Base-by-base conservation (phyloP, 2,329 filamentous ascomycete genomes). In the Aspergillus fijiensis region DNA sequence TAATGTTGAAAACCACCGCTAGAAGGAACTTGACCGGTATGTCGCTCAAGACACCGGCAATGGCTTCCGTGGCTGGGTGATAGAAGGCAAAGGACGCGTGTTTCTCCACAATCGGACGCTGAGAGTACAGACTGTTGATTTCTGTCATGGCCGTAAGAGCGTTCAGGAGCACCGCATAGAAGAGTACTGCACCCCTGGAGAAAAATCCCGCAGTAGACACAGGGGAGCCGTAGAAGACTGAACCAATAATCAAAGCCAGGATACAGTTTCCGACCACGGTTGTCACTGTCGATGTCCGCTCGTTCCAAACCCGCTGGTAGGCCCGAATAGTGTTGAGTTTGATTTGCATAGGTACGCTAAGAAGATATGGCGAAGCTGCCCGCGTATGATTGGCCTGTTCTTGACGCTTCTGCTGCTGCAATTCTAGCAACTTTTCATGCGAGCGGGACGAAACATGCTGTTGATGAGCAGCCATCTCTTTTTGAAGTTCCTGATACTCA, bases 111-210 rank as follows among this genome's bases (percentile, higher is more conserved):
- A 71, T 66, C 11, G 61, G 60, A 2, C 63, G 65, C 58, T 70
- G 67, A 1, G 63, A 62, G 35, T 70, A 63, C 3, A 72, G 62
- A 70, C 85, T 89, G 64, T 68, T 69, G 48, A 73, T 70, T 61
- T 73, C 70, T 10, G 63, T 60, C 61, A 73, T 72, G 1, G 70
- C 68, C 1, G 87, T 83, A 65, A 95, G 92, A 49, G 90, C 91
- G 74, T 94, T 96, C 81, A 94, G 87, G 58, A 96, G 81, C 70
- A 92, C 87, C 62, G 91, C 90, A 70, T 95, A 95, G 84, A 96
- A 96, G 53, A 96, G 80, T 6, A 94, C 82, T 33, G 89, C 87
- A 60, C 89, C 90, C 60, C 91, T 87, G 67, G 85, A 82, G 77
- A 87, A 92, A 80, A 96, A 95, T 65, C 87, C 91, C 29, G 75